Evolutionary conservation across 352 stramenopile genomes (phyloP).

Genomic region (Phytophthora megakarya): DNA sequence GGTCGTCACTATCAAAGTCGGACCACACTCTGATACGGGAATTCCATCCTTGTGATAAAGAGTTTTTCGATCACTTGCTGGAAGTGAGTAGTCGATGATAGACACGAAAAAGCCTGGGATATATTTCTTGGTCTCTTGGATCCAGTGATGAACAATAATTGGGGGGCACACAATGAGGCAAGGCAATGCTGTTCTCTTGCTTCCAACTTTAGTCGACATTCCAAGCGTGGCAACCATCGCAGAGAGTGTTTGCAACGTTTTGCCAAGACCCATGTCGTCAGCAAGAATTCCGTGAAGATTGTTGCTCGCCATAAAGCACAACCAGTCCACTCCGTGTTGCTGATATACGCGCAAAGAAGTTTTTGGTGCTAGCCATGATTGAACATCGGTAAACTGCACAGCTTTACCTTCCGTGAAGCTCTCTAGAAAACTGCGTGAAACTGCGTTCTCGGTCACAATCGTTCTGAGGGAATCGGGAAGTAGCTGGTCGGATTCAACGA

Average conservation of each 20-base stretch:
- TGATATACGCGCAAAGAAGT: conserved; percentile 71
- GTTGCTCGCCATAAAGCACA: conserved; percentile 72
- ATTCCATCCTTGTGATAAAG: conserved; percentile 38
- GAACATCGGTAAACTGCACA: conserved; percentile 46
- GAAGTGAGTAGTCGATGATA: conserved; percentile 82
- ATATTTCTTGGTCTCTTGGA: conserved; percentile 89
- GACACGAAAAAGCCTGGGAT: conserved; percentile 66
- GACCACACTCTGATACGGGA: conserved; percentile 1
- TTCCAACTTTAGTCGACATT: not conserved
- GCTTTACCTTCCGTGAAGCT: conserved; percentile 64
- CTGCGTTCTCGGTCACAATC: conserved; percentile 53
- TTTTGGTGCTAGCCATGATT: conserved; percentile 31
- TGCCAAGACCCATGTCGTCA: conserved; percentile 93
- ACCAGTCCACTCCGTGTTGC: conserved; percentile 79
- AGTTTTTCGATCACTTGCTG: conserved; percentile 48
- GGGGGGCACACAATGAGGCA: conserved; percentile 94
- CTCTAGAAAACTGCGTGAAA: conserved; percentile 72
- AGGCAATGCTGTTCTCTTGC: not conserved
- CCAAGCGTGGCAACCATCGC: conserved; percentile 76
- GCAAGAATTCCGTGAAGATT: conserved; percentile 81
- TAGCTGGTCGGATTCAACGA: conserved; percentile 7
- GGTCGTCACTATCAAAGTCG: conserved; percentile 68
- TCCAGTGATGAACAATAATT: conserved; percentile 95
- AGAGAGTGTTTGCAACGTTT: conserved; percentile 95
- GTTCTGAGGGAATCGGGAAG: conserved; percentile 22